Base-by-base conservation (phyloP, 2,329 filamentous ascomycete genomes). In the Paraphaeosphaeria minitans region DNA sequence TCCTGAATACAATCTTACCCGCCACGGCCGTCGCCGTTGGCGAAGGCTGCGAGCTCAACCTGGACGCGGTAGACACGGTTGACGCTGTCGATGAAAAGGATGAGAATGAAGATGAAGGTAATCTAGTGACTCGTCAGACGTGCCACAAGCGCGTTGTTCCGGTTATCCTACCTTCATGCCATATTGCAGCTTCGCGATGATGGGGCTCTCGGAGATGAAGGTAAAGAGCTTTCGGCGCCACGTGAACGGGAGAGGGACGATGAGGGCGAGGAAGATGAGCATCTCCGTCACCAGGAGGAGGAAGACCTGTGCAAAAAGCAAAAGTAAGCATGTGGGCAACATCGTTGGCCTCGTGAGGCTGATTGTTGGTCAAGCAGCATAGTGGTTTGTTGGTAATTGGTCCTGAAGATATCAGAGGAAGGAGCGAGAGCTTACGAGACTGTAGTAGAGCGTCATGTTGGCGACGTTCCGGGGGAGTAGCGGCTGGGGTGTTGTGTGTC, bases 71-170 rank as follows among this genome's bases (percentile, higher is more conserved):
- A 99, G 73, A 99, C 95, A 65, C 95, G 92, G 79, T 90, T 90
- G 78, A 98, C 93, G 75, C 93, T 97, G 82, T 99, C 95, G 72
- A 98, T 87, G 81, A 99, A 99, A 66, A 99, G 89, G 65, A 99
- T 97, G 59, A 98, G 84, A 73, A 99, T 98, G 82, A 99, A 99
- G 76, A 99, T 94, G 77, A 99, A 99, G 2, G 93, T 97, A 58
- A 99, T 99, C 87, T 89, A 63, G 0, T 19, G 4, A 0, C 10
- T 8, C 4, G 51, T 72, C 52, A 74, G 67, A 53, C 9, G 19
- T 3, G 47, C 22, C 10, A 7, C n/a, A 13, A 3, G 24, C 12
- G 41, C 12, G 31, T 7, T 4, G 16, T 46, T 33, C 37, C 37
- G 9, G 6, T 13, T 43, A 50, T 19, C 75, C 29, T 78, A 88